A percentile compares a stretch with the other conserved stretches of the same genome.
These are phyloP conservation scores for Cercospora citrullina DNA, from an alignment of 2,329 filamentous ascomycete species.

Conservation along the genomic window DNA sequence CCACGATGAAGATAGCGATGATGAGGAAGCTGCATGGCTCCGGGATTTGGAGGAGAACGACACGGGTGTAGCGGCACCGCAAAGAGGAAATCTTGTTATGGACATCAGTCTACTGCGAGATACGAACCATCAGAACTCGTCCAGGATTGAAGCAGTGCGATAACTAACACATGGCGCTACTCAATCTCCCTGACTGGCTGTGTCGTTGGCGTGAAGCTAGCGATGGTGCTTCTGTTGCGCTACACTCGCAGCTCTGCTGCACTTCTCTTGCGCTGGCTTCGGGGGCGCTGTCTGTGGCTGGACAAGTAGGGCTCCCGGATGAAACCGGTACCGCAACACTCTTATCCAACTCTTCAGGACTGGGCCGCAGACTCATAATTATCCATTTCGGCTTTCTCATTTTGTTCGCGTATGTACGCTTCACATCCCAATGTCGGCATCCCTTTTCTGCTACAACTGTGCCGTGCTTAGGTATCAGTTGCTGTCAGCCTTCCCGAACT, in stretches of 20 bases:
- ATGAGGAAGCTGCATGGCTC: conserved; percentile 38
- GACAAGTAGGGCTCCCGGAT: background rate
- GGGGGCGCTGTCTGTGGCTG: background rate
- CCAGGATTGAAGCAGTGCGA: background rate
- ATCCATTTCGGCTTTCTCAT: background rate
- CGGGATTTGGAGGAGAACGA: conserved; percentile 33
- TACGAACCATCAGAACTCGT: conserved; percentile 4
- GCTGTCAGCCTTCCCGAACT: background rate
- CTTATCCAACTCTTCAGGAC: background rate
- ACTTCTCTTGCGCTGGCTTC: background rate
- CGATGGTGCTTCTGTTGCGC: background rate
- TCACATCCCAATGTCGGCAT: background rate
- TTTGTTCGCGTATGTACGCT: background rate
- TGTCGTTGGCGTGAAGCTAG: background rate
- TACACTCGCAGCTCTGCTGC: background rate
- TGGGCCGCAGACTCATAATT: background rate
- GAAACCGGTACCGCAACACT: background rate
- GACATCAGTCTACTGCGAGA: conserved; percentile 26
- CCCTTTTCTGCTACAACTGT: background rate
- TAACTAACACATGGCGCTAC: background rate
- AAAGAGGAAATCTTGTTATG: conserved; percentile 33
- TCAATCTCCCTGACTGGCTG: background rate
- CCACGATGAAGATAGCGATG: conserved; percentile 13
- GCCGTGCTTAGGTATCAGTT: background rate
- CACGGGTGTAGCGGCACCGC: conserved; percentile 31